Conservation (phyloP, 257 asterid species). For the Solanum tarapatanum region DNA sequence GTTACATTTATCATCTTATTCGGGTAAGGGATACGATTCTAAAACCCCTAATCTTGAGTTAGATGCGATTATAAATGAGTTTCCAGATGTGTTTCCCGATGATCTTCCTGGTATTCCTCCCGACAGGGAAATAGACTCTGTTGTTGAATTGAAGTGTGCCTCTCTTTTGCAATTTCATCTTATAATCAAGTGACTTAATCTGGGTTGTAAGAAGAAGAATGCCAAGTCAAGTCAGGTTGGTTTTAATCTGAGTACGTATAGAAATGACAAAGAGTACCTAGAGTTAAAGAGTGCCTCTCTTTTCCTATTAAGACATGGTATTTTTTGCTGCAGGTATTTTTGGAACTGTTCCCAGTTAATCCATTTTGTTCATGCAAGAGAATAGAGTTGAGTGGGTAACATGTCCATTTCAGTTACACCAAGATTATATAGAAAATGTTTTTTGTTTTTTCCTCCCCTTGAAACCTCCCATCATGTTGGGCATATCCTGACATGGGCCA, state of each 20-base stretch:
- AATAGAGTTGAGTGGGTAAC: neutral
- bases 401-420: neutral
- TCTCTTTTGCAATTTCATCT: neutral
- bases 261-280: conserved; percentile 44
- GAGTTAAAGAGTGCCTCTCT: no score
- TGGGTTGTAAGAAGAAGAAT: conserved; percentile 91
- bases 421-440: neutral
- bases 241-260: conserved; percentile 69
- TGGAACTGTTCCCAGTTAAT: neutral
- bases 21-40: no score
- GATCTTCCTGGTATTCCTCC: no score
- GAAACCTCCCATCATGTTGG: no score
- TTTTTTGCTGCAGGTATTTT: neutral
- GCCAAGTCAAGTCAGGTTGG: conserved; percentile 87
- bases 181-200: conserved; percentile 53
- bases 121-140: no score
- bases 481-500: no score
- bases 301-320: neutral
- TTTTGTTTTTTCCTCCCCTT: no score
- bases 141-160: neutral
- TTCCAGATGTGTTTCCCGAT: no score
- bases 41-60: no score
- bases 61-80: no score
- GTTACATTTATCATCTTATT: no score
- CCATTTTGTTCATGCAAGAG: neutral